Evolutionary conservation across 495 filamentous ascomycete species (phyloP).

Genomic region (Darksidea phi): DNA sequence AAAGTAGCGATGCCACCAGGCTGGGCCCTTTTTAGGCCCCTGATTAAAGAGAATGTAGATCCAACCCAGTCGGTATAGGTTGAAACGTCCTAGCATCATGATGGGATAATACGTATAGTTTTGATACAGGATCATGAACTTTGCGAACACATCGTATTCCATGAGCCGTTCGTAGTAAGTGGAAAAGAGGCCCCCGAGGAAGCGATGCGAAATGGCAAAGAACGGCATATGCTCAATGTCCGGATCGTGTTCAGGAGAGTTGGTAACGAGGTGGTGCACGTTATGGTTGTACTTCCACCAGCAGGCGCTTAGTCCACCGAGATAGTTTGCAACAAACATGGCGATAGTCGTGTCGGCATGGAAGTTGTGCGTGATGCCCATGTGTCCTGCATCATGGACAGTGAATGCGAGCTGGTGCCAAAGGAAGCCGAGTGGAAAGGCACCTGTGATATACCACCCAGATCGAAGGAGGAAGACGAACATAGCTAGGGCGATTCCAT

Average conservation of each 20-base stretch:
- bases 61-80: slow-evolving; percentile 84
- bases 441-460: slow-evolving; percentile 74
- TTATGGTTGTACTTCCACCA: slow-evolving; percentile 99
- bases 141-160: slow-evolving; percentile 76
- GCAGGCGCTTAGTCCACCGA: slow-evolving; percentile 84
- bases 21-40: slow-evolving; percentile 76
- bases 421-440: slow-evolving; percentile 74
- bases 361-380: slow-evolving; percentile 93
- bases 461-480: slow-evolving; percentile 63
- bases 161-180: slow-evolving; percentile 89
- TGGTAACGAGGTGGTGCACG: slow-evolving; percentile 97
- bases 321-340: slow-evolving; percentile 85
- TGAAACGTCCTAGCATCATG: slow-evolving; percentile 83
- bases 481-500: slow-evolving; percentile 64
- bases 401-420: slow-evolving; percentile 97
- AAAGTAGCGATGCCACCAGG: slow-evolving; percentile 86
- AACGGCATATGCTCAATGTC: slow-evolving; percentile 97
- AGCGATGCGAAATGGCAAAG: slow-evolving; percentile 86
- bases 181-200: slow-evolving; percentile 72
- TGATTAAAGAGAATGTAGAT: slow-evolving; percentile 71
- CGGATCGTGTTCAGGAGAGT: slow-evolving; percentile 93
- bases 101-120: slow-evolving; percentile 85
- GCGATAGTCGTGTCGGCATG: slow-evolving; percentile 78
- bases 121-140: slow-evolving; percentile 70
- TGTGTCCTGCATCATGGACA: slow-evolving; percentile 95